These are phyloP conservation scores for Annulohypoxylon stygium DNA, from an alignment of 495 filamentous ascomycete species.

Conservation along the genomic window DNA sequence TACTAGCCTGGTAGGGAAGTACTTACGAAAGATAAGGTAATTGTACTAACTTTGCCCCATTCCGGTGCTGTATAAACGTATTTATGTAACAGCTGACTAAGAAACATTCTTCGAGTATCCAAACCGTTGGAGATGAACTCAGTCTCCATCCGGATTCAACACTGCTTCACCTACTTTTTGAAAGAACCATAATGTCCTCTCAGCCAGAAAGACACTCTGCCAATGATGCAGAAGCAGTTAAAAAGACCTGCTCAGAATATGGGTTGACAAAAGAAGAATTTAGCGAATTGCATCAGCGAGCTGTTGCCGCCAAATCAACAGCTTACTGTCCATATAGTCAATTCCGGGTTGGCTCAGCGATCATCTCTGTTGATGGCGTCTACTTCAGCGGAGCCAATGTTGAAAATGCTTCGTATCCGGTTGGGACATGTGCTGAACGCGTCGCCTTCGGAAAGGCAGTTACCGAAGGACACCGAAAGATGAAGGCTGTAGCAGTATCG, in stretches of 20 bases:
- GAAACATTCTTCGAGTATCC: conserved; percentile 1
- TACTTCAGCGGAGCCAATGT: conserved; percentile 86
- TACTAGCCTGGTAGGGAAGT: conserved; percentile 27
- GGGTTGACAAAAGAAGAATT: conserved; percentile 71
- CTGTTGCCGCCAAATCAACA: conserved; percentile 74
- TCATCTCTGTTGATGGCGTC: conserved; percentile 74
- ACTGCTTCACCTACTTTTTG: conserved; percentile 18
- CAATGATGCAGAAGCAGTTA: conserved; percentile 43
- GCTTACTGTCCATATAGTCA: conserved; percentile 95
- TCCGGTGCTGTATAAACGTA: conserved; percentile 23
- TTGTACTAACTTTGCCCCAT: conserved; percentile 15
- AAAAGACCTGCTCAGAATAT: conserved; percentile 55
- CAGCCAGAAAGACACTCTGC: conserved; percentile 43
- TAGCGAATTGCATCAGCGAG: conserved; percentile 67
- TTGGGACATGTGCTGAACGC: conserved; percentile 94
- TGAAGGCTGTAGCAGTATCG: conserved; percentile 87
- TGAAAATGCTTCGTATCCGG: conserved; percentile 93
- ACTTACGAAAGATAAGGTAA: conserved; percentile 26
- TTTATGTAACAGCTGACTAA: conserved; percentile 38
- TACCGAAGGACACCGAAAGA: conserved; percentile 72
- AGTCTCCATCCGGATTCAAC: conserved; percentile 17
- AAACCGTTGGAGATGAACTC: conserved; percentile 11
- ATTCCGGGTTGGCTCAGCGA: conserved; percentile 88
- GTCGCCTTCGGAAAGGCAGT: conserved; percentile 87
- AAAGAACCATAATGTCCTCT: conserved; percentile 30